These are phyloP conservation scores for Butyriboletus loyo DNA, from an alignment of 768 basidiomycete species.

Conservation along the genomic window DNA sequence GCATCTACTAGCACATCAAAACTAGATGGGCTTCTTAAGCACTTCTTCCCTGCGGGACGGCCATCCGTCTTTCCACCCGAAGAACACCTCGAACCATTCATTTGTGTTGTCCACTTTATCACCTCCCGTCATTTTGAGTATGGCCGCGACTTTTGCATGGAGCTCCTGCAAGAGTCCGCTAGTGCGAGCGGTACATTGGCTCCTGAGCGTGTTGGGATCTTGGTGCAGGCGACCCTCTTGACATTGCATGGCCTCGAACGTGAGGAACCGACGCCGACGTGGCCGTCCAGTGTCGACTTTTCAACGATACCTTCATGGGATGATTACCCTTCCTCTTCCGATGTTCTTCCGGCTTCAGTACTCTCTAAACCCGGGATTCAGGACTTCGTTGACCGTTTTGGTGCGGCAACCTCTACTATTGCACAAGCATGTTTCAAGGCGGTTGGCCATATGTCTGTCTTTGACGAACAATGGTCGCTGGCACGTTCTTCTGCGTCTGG, in stretches of 20 bases:
- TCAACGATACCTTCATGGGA: slow-evolving; percentile 44
- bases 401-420: slow-evolving; percentile 53
- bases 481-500: slow-evolving; percentile 41
- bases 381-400: slow-evolving; percentile 68
- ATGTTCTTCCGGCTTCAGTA: slow-evolving; percentile 53
- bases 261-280: slow-evolving; percentile 65
- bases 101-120: slow-evolving; percentile 78
- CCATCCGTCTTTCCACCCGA: slow-evolving; percentile 62
- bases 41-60: slow-evolving; percentile 76
- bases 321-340: slow-evolving; percentile 72
- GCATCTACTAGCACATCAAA: slow-evolving; percentile 76
- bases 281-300: slow-evolving; percentile 80
- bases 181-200: slow-evolving; percentile 48
- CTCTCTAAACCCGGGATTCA: slow-evolving; percentile 64
- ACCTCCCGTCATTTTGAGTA: slow-evolving; percentile 82
- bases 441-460: slow-evolving; percentile 74
- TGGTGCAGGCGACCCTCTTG: slow-evolving; percentile 71
- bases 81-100: slow-evolving; percentile 72
- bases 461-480: slow-evolving; percentile 81
- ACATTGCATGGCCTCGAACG: slow-evolving; percentile 71
- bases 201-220: slow-evolving; percentile 72
- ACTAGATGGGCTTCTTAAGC: slow-evolving; percentile 68
- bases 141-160: slow-evolving; percentile 77
- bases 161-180: slow-evolving; percentile 70
- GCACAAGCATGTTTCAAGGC: slow-evolving; percentile 57